phyloP scores from a whole-genome alignment of 1,284 basidiomycete genomes.

The Fomitopsis pinicola region DNA sequence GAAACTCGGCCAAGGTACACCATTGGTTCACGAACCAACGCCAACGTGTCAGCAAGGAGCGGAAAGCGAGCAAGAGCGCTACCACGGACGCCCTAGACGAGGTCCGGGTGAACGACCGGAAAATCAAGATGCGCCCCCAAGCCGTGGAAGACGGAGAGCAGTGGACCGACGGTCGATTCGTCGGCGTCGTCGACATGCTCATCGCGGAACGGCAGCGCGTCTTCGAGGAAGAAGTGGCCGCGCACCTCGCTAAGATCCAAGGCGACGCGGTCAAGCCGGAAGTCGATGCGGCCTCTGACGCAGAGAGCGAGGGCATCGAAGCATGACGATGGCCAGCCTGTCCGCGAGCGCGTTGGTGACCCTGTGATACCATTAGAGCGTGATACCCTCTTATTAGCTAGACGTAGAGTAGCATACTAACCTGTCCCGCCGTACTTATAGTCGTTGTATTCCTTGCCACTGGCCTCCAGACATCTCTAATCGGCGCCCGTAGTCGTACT shows the following conservation, averaged over 20 bases:
- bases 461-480: too few relatives aligned
- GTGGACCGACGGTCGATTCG: background rate
- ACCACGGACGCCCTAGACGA: background rate
- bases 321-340: background rate
- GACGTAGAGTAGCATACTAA: too few relatives aligned
- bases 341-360: too few relatives aligned
- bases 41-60: background rate
- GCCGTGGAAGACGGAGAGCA: background rate
- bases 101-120: background rate
- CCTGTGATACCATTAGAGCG: too few relatives aligned
- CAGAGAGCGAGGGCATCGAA: background rate
- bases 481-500: too few relatives aligned
- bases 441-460: too few relatives aligned
- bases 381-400: too few relatives aligned
- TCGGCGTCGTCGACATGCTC: background rate
- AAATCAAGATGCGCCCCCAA: background rate
- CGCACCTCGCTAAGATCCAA: background rate
- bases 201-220: background rate
- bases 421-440: too few relatives aligned
- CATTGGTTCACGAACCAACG: slow-evolving; percentile 6
- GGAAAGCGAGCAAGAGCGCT: background rate
- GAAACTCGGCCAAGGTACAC: background rate
- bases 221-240: background rate
- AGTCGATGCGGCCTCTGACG: background rate
- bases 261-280: background rate